Conservation (phyloP, 2,329 filamentous ascomycete species). For the Fusarium xylarioides region DNA sequence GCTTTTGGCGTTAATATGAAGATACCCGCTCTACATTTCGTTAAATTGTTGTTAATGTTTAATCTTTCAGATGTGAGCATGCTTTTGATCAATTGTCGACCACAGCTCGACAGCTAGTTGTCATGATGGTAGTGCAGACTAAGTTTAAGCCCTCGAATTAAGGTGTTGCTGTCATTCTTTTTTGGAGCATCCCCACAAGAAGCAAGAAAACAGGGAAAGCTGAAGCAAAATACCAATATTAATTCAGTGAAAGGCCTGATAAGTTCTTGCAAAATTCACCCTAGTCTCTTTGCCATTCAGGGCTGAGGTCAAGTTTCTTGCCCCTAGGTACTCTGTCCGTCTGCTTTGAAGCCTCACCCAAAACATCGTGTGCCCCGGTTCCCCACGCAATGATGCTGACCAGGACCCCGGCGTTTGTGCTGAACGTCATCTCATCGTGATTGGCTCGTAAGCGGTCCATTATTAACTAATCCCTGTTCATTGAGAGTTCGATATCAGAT, state of each 20-base stretch:
- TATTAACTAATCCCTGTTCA: constrained; percentile 45
- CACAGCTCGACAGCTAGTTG: background rate
- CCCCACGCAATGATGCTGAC: constrained; percentile 40
- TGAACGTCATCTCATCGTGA: constrained; percentile 49
- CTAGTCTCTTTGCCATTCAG: background rate
- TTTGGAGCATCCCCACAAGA: background rate
- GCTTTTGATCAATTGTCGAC: background rate
- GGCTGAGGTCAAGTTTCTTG: background rate
- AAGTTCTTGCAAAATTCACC: background rate
- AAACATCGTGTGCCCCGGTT: constrained; percentile 31
- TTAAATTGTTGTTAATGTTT: background rate
- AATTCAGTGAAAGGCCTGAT: fast-evolving
- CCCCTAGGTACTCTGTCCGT: background rate
- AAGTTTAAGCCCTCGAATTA: background rate
- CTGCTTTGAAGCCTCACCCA: background rate
- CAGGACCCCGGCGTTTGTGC: constrained; percentile 40
- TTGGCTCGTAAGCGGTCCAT: constrained; percentile 44
- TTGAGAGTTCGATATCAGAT: constrained; percentile 49
- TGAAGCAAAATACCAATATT: background rate
- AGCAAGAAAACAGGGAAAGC: background rate
- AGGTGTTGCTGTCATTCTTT: background rate
- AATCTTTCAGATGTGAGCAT: background rate
- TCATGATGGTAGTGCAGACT: background rate
- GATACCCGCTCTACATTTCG: constrained; percentile 22
- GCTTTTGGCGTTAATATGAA: constrained; percentile 19